A percentile compares a stretch with the other conserved stretches of the same genome.
Evolutionary conservation across 441 rosid genomes (phyloP).

Genomic region (Erodium moschatum): DNA sequence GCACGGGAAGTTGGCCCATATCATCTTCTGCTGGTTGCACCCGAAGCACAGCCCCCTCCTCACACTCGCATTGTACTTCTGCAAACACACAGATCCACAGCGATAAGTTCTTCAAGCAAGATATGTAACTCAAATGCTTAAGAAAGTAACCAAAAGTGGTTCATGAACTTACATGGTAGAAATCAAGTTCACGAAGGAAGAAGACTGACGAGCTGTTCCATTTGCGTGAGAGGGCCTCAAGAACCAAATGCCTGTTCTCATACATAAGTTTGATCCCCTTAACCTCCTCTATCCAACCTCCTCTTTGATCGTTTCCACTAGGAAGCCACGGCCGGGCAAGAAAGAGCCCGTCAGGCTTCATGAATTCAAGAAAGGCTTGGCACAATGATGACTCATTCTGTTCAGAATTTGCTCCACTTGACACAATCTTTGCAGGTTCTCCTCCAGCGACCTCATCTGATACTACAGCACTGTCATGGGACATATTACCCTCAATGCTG

Average conservation of each 20-base stretch:
- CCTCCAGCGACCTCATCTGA: background rate
- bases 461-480: slow-evolving; percentile 13
- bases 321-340: slow-evolving; percentile 19
- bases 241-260: slow-evolving; percentile 40
- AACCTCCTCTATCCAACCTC: slow-evolving; percentile 10
- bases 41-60: slow-evolving; percentile 47
- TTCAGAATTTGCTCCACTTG: background rate
- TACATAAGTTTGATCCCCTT: slow-evolving; percentile 13
- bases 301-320: slow-evolving; percentile 17
- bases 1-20: slow-evolving; percentile 71
- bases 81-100: slow-evolving; percentile 27
- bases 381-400: slow-evolving; percentile 9
- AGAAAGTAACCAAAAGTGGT: slow-evolving; percentile 8
- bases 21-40: slow-evolving; percentile 41
- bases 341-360: slow-evolving; percentile 26
- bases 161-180: slow-evolving; percentile 43
- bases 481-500: slow-evolving; percentile 13
- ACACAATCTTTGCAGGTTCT: too few relatives aligned
- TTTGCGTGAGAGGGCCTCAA: slow-evolving; percentile 43
- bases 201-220: slow-evolving; percentile 39
- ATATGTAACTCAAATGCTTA: background rate
- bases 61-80: slow-evolving; percentile 47
- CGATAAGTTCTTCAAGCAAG: background rate
- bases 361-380: slow-evolving; percentile 23
- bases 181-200: slow-evolving; percentile 75